phyloP scores from a whole-genome alignment of 805 yeast genomes.

The Cyberlindnera maclurae region DNA sequence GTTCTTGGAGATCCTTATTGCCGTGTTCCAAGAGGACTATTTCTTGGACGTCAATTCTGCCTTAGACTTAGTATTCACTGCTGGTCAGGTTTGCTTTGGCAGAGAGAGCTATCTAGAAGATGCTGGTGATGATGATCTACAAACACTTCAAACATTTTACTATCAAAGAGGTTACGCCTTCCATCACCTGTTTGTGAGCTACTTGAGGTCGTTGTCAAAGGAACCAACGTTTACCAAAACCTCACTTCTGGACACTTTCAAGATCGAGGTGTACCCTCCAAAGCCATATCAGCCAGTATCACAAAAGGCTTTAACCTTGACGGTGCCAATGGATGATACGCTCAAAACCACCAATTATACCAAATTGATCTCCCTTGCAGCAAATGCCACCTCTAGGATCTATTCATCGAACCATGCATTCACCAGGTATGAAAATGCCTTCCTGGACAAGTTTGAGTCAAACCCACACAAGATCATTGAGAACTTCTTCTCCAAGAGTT shows the following conservation, averaged over 20 bases:
- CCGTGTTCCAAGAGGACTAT: conserved; percentile 26
- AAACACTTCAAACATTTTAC: conserved; percentile 27
- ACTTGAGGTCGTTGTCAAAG: conserved; percentile 25
- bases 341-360: conserved; percentile 23
- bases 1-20: conserved; percentile 28
- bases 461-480: conserved; percentile 31
- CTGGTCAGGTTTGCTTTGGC: conserved; percentile 30
- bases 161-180: conserved; percentile 28
- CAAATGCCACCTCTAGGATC: conserved; percentile 27
- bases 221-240: conserved; percentile 26
- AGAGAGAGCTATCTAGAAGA: conserved; percentile 18
- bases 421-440: conserved; percentile 33
- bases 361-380: conserved; percentile 29
- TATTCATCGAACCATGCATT: conserved; percentile 27
- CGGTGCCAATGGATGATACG: conserved; percentile 25
- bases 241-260: conserved; percentile 26
- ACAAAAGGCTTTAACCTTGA: conserved; percentile 30
- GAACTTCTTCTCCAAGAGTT: conserved; percentile 29
- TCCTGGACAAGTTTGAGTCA: conserved; percentile 33
- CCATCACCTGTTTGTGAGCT: conserved; percentile 27
- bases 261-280: conserved; percentile 28
- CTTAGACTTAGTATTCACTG: conserved; percentile 28
- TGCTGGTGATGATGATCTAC: conserved; percentile 22
- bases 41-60: conserved; percentile 25
- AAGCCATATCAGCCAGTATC: conserved; percentile 25